phyloP scores from a whole-genome alignment of 2,329 filamentous ascomycete genomes.

The Phaeosphaeria sp. region DNA sequence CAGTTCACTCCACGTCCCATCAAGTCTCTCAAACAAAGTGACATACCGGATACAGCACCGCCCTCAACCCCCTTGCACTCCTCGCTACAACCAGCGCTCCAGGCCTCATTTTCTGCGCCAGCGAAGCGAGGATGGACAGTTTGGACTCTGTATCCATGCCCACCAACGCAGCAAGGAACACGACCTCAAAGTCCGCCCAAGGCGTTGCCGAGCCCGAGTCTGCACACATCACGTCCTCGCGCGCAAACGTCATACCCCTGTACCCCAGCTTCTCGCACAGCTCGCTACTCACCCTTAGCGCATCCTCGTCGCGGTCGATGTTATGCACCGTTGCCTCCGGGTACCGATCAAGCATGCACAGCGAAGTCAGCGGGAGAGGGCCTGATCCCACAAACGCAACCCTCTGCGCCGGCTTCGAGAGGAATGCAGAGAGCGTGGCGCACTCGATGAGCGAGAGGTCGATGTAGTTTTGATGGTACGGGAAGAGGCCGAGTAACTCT shows the following conservation, averaged over 20 bases:
- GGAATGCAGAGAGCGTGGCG: slow-evolving; percentile 48
- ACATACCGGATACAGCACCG: slow-evolving; percentile 57
- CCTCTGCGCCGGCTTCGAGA: slow-evolving; percentile 26
- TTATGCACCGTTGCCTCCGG: slow-evolving; percentile 47
- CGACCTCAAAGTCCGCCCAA: slow-evolving; percentile 52
- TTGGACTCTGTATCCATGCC: slow-evolving; percentile 54
- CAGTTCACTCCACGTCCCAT: not conserved
- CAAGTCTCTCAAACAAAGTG: not conserved
- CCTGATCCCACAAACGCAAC: slow-evolving; percentile 60
- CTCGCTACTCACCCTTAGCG: slow-evolving; percentile 40
- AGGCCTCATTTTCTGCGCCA: slow-evolving; percentile 49
- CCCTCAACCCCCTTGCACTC: slow-evolving; percentile 54
- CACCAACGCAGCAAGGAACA: slow-evolving; percentile 60
- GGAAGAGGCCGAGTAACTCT: slow-evolving; percentile 48
- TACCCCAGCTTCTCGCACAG: slow-evolving; percentile 45
- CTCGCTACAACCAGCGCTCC: slow-evolving; percentile 56
- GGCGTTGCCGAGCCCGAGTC: slow-evolving; percentile 1
- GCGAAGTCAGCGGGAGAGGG: slow-evolving; percentile 56
- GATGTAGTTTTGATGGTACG: slow-evolving; percentile 59
- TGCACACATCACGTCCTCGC: slow-evolving; percentile 39
- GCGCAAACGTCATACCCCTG: slow-evolving; percentile 47
- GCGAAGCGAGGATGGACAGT: slow-evolving; percentile 45
- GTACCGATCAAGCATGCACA: slow-evolving; percentile 52
- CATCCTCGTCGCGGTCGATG: slow-evolving; percentile 49
- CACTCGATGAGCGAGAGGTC: slow-evolving; percentile 58